Evolutionary conservation across 1,284 basidiomycete genomes (phyloP), one percentile per base, ranked within the genome.

Genomic region (Sporisorium reilianum): DNA sequence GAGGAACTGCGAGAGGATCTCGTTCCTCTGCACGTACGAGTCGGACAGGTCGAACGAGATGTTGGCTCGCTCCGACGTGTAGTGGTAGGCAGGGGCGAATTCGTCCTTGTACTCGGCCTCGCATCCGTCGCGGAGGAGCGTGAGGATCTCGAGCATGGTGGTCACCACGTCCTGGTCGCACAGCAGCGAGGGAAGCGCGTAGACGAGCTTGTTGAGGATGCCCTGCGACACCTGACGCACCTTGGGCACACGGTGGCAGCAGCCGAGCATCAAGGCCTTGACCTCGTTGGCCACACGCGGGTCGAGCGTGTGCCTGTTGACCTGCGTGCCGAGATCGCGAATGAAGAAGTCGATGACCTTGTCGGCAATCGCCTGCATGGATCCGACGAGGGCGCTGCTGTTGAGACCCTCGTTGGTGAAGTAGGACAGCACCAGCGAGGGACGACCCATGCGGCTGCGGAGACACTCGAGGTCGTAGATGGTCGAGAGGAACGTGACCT

Each of bases 101-200:
- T 98, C 96, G 85, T 97, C 94, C 11, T 90, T 88, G 81, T 90
- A 94, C 86, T 97, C 94, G 67, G 93, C 92, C 85, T 98, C 94
- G 83, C 94, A 95, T 1, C 92, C 90, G 55, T 90, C 89, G 59
- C 95, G 90, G 73, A 99, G 87, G 14, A 98, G 87, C 0, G 96
- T 97, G 64, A 99, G 87, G 45, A 94, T 91, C 84, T 99, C 97
- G 45, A 99, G 88, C 64, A 98, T 91, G 28, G 73, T 65, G 9
- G 78, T 75, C 7, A 99, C 93, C 36, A 98, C 88, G 14, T 91
- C 89, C 12, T 91, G 89, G 82, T 96, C 92, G 85, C 95, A 98
- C 89, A 98, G 91, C 65, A 99, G 87, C 9, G 94, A 94, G 0
- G 97, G 95, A 86, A 97, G 97, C 1, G 92, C 93, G n/a, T 90